Percentiles rank a stretch among this genome's conserved stretches.
These are phyloP conservation scores for Geosmithia putterillii DNA, from an alignment of 2,329 filamentous ascomycete species.

Conservation along the genomic window DNA sequence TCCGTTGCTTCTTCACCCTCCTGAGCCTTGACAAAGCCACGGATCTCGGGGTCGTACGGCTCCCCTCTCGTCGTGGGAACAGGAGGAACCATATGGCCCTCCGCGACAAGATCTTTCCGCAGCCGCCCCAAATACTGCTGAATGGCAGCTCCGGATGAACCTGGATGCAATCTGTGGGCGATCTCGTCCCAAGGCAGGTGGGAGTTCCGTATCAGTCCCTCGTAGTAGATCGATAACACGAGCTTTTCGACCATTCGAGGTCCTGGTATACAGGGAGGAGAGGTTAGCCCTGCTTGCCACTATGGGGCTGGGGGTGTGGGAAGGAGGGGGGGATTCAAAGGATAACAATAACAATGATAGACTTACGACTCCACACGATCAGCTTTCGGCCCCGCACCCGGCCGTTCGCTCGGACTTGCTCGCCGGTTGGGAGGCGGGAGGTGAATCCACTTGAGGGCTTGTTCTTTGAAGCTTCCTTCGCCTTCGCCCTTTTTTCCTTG, in stretches of 20 bases:
- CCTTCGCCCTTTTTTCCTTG: neutral
- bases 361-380: conserved; percentile 31
- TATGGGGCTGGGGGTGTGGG: neutral
- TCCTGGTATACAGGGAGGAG: conserved; percentile 14
- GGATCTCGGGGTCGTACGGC: conserved; percentile 11
- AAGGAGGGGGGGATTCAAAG: too few relatives aligned
- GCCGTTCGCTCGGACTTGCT: conserved; percentile 14
- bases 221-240: conserved; percentile 26
- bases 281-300: neutral
- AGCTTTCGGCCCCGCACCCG: conserved; percentile 21
- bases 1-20: conserved; percentile 4
- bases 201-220: conserved; percentile 17
- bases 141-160: conserved; percentile 24
- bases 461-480: too few relatives aligned
- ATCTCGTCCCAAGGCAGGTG: conserved; percentile 25
- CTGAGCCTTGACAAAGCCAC: conserved; percentile 17
- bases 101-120: conserved; percentile 18
- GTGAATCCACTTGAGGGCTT: conserved; percentile 9
- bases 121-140: conserved; percentile 23
- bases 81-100: conserved; percentile 30
- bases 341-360: too few relatives aligned
- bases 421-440: conserved; percentile 11
- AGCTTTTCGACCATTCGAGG: conserved; percentile 33
- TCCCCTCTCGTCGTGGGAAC: conserved; percentile 8
- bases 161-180: conserved; percentile 26